Conservation (phyloP, 1,284 basidiomycete species). For the Cryptococcus hybrid region DNA sequence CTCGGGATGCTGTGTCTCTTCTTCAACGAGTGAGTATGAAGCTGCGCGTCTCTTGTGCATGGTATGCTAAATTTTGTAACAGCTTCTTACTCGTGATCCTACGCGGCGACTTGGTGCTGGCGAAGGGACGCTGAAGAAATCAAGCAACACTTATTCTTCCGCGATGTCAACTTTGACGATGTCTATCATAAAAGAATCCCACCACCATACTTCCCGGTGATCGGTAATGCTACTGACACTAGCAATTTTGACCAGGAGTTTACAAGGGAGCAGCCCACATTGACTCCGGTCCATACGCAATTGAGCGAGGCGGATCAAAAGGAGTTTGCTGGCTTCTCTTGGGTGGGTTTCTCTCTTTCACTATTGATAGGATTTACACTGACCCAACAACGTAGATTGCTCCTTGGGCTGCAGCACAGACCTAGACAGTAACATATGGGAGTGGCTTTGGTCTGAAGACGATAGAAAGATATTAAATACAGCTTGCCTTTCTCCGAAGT, state of each 20-base stretch:
- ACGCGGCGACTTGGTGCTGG: constrained; percentile 87
- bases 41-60: too few relatives aligned
- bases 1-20: constrained; percentile 92
- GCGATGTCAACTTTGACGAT: constrained; percentile 95
- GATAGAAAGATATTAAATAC: too few relatives aligned
- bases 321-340: constrained; percentile 95
- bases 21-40: constrained; percentile 71
- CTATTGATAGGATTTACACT: neutral
- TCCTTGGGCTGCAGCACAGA: constrained; percentile 27
- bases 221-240: constrained; percentile 62
- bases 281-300: constrained; percentile 96
- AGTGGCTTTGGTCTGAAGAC: too few relatives aligned
- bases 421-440: neutral
- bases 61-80: constrained; percentile 1
- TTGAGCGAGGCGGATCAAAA: constrained; percentile 88
- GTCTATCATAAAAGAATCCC: constrained; percentile 94
- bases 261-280: constrained; percentile 91
- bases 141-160: constrained; percentile 97
- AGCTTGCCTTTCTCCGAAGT: neutral
- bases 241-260: constrained; percentile 93
- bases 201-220: constrained; percentile 94
- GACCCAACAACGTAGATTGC: constrained; percentile 21
- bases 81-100: constrained; percentile 95
- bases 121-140: constrained; percentile 95
- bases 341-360: constrained; percentile 44